phyloP scores from a whole-genome alignment of 345 rosid genomes.

The Punica granatum region DNA sequence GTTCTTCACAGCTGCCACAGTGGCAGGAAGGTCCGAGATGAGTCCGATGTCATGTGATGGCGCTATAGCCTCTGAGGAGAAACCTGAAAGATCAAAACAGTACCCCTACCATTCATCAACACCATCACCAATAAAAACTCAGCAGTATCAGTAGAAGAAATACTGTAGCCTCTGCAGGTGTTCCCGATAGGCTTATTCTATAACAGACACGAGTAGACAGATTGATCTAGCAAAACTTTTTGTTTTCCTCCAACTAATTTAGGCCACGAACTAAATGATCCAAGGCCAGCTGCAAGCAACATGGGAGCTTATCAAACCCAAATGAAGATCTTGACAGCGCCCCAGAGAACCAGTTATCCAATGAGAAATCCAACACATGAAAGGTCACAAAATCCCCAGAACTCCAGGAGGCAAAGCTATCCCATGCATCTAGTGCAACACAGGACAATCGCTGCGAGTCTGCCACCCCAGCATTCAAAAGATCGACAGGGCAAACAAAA shows the following conservation, averaged over 20 bases:
- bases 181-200: not conserved
- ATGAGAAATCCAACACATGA: not conserved
- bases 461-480: not conserved
- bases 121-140: not conserved
- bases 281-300: not conserved
- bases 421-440: not conserved
- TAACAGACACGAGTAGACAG: not conserved
- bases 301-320: not conserved
- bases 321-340: not conserved
- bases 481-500: not conserved
- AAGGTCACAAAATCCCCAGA: not conserved
- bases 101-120: not conserved
- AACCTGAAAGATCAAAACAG: constrained; percentile 29
- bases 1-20: constrained; percentile 50
- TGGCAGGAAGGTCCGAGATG: constrained; percentile 39
- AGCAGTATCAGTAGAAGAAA: not conserved
- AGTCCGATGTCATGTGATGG: constrained; percentile 32
- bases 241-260: no score
- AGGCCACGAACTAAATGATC: not conserved
- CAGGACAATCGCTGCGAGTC: no score
- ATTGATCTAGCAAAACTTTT: not conserved
- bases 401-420: not conserved
- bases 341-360: not conserved
- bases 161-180: not conserved
- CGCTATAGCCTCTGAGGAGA: constrained; percentile 39